Evolutionary conservation across 2,329 filamentous ascomycete genomes (phyloP), one percentile per base, ranked within the genome.

Genomic region (Nemania sp.): DNA sequence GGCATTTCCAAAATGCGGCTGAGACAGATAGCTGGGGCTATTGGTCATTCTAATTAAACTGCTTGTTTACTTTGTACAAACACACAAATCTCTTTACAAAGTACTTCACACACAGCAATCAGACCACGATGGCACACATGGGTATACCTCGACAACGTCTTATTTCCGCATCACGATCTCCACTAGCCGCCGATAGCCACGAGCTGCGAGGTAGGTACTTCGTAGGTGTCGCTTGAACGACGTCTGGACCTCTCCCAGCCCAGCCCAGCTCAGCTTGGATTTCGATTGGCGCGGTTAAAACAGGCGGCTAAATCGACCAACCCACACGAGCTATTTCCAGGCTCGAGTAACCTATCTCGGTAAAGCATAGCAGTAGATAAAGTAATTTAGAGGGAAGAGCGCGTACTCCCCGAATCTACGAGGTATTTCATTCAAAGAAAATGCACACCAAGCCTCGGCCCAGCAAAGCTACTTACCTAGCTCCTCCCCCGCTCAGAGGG

Each of bases 251-350:
- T 29, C 3, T 3, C 3, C 25, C 25, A 29, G 4, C 7, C 25
- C 25, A 29, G 25, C 25, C 25, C 25, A 48, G 45, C 21, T 4
- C n/a, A 12, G 45, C 13, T 48, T 57, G 45, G 51, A 54, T 12
- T 29, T 62, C 51, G 3, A 64, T 62, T 64, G 62, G 62, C 46
- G 59, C 62, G 62, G 62, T 21, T 64, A 64, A 64, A 64, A 13
- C 17, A 42, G 35, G 39, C 62, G 62, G 62, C 42, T 64, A 64
- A 64, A 64, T 37, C 34, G 32, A n/a, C 4, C 25, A 35, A 49
- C 43, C 60, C 61, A 57, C 57, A 54, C 47, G 51, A 29, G 25
- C 25, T 29, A 29, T 4, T n/a, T 29, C 25, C 25, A 29, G 25
- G 7, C 4, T 29, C 25, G 7, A 4, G 25, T 29, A 29, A 29